A percentile compares a stretch with the other conserved stretches of the same genome.
These are phyloP conservation scores for Bjerkandera adusta DNA, from an alignment of 1,284 basidiomycete genomes.

Conservation along the genomic window DNA sequence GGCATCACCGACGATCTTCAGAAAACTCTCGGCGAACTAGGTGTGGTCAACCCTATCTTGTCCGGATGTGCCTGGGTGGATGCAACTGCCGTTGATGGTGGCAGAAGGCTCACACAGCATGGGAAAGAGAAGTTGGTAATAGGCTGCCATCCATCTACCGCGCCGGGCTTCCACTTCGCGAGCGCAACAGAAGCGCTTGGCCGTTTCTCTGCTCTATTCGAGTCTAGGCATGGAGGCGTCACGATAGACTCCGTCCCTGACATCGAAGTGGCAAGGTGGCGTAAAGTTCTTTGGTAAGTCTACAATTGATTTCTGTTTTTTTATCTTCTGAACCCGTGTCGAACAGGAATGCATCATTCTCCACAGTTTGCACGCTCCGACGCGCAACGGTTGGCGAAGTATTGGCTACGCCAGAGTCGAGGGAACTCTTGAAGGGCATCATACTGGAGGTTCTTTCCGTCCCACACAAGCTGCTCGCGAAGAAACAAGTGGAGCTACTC, in stretches of 20 bases:
- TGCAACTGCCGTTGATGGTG: constrained; percentile 32
- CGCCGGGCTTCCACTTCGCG: no score
- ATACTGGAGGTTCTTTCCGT: constrained; percentile 32
- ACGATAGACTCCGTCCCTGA: constrained; percentile 31
- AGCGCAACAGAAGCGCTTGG: constrained; percentile 24
- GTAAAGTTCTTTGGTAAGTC: constrained; percentile 41
- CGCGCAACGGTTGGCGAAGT: constrained; percentile 37
- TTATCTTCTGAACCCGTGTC: constrained; percentile 1
- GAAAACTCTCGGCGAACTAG: constrained; percentile 19
- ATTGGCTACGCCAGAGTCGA: constrained; percentile 20
- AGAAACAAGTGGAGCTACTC: constrained; percentile 21
- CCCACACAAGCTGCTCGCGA: constrained; percentile 31
- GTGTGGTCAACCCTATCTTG: constrained; percentile 26
- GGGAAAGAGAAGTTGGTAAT: constrained; percentile 34
- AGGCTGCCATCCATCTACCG: constrained; percentile 29
- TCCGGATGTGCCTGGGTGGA: constrained; percentile 41
- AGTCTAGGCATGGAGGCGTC: constrained; percentile 35
- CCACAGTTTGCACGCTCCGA: constrained; percentile 37
- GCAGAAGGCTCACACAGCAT: constrained; percentile 28
- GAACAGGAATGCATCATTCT: constrained; percentile 36
- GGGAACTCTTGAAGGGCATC: constrained; percentile 22
- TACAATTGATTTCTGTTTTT: background rate
- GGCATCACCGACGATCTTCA: constrained; percentile 37
- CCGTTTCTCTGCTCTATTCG: constrained; percentile 32
- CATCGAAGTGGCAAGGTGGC: constrained; percentile 42